Conservation (phyloP, 768 basidiomycete genomes). For the Amanita pseudoporphyria region DNA sequence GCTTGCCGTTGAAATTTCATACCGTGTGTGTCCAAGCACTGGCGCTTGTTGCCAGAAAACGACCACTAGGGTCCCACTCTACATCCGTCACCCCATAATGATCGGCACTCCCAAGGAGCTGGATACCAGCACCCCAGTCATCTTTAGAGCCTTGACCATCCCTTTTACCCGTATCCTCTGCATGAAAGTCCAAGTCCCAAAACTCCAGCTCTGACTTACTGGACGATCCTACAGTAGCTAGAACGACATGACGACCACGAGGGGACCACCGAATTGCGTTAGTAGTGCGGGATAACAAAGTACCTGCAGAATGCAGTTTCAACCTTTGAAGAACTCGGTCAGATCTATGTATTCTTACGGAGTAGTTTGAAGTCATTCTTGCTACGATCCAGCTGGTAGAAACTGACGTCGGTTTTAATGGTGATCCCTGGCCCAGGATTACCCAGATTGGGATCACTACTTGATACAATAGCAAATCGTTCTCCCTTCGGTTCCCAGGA, state of each 20-base stretch:
- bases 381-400: constrained; percentile 86
- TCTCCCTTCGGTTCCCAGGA: constrained; percentile 99
- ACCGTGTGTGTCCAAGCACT: constrained; percentile 95
- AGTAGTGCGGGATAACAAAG: constrained; percentile 72
- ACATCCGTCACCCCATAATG: constrained; percentile 97
- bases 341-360: constrained; percentile 36
- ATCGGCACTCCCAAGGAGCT: constrained; percentile 77
- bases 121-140: constrained; percentile 84
- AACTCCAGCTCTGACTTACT: constrained; percentile 97
- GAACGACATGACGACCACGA: constrained; percentile 88
- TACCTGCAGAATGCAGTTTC: constrained; percentile 35
- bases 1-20: constrained; percentile 17
- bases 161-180: constrained; percentile 42
- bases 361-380: constrained; percentile 94
- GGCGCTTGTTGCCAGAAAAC: constrained; percentile 87
- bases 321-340: background rate
- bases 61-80: constrained; percentile 96
- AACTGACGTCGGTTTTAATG: constrained; percentile 93
- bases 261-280: constrained; percentile 98
- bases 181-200: constrained; percentile 94
- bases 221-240: constrained; percentile 92
- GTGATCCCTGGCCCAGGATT: constrained; percentile 85
- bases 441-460: constrained; percentile 86
- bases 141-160: constrained; percentile 45
- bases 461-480: constrained; percentile 92